These are phyloP conservation scores for Mycogone perniciosa DNA, from an alignment of 2,329 filamentous ascomycete genomes.

Conservation along the genomic window DNA sequence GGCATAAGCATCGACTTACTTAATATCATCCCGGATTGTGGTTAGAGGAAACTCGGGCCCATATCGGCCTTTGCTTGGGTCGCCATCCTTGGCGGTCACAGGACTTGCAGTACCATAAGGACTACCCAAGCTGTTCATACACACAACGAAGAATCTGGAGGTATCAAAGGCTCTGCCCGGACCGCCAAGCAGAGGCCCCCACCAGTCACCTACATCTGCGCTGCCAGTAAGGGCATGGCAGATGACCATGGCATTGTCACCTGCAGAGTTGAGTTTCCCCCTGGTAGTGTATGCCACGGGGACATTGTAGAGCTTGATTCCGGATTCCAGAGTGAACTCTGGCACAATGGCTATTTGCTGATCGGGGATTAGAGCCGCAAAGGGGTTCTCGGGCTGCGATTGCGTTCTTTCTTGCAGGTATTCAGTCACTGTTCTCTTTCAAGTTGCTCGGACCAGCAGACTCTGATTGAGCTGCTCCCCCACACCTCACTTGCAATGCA, in stretches of 20 bases:
- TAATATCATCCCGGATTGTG: slow-evolving; percentile 91
- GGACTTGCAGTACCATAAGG: slow-evolving; percentile 85
- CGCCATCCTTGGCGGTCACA: slow-evolving; percentile 80
- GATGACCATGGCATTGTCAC: slow-evolving; percentile 66
- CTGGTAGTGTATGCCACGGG: slow-evolving; percentile 63
- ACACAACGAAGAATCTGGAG: slow-evolving; percentile 77
- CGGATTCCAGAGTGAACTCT: slow-evolving; percentile 87
- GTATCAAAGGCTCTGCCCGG: slow-evolving; percentile 74
- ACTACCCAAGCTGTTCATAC: slow-evolving; percentile 79
- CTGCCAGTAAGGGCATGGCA: slow-evolving; percentile 84
- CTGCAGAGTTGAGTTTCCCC: slow-evolving; percentile 51
- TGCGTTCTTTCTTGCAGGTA: slow-evolving; percentile 58
- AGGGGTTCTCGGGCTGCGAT: slow-evolving; percentile 86
- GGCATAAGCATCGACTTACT: slow-evolving; percentile 46
- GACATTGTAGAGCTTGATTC: slow-evolving; percentile 72
- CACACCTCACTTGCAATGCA: too few species aligned
- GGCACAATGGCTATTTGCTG: slow-evolving; percentile 84
- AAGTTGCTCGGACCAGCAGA: not conserved
- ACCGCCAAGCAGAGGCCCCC: slow-evolving; percentile 75
- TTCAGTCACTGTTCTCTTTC: slow-evolving; percentile 48
- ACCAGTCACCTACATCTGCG: slow-evolving; percentile 81
- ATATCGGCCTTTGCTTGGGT: slow-evolving; percentile 67
- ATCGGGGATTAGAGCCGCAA: slow-evolving; percentile 75
- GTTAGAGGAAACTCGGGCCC: slow-evolving; percentile 95
- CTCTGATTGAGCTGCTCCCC: too few species aligned